Percentiles rank a stretch among this genome's conserved stretches.
These are phyloP conservation scores for Zymoseptoria passerinii DNA, from an alignment of 2,329 filamentous ascomycete genomes.

Conservation along the genomic window DNA sequence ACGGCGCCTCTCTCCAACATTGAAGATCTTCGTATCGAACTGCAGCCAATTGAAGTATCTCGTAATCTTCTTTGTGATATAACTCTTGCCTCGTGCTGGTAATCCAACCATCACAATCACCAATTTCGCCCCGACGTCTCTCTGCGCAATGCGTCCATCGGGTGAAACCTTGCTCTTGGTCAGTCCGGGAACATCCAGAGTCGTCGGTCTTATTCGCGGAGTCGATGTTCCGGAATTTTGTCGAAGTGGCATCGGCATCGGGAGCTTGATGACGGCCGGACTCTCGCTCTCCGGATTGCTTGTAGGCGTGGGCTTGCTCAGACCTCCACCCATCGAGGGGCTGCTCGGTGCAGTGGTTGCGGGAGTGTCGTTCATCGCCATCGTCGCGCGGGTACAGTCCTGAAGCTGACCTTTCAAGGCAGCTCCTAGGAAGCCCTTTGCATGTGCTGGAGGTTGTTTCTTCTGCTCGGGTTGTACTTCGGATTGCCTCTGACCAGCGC, in stretches of 20 bases:
- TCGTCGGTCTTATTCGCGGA: constrained; percentile 79
- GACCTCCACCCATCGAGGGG: constrained; percentile 15
- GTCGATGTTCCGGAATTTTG: constrained; percentile 71
- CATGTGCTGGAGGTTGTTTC: constrained; percentile 1
- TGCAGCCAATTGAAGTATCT: constrained; percentile 96
- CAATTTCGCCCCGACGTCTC: constrained; percentile 91
- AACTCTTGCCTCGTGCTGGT: constrained; percentile 91
- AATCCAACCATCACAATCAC: constrained; percentile 98
- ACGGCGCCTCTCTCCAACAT: constrained; percentile 85
- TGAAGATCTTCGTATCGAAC: constrained; percentile 93
- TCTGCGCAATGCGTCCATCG: constrained; percentile 84
- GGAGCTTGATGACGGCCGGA: constrained; percentile 32
- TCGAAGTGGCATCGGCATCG: constrained; percentile 50
- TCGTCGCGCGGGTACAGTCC: constrained; percentile 19
- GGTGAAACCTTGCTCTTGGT: constrained; percentile 93
- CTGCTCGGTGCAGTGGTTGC: constrained; percentile 54
- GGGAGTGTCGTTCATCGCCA: constrained; percentile 55
- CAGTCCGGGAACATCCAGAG: constrained; percentile 91
- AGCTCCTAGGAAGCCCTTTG: constrained; percentile 16
- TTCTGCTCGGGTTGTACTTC: not conserved
- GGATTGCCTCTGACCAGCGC: not conserved
- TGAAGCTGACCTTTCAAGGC: constrained; percentile 22
- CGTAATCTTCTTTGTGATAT: constrained; percentile 96
- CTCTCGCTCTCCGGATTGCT: constrained; percentile 13
- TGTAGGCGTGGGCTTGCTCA: constrained; percentile 9